Base-by-base conservation (phyloP, 495 filamentous ascomycete genomes). In the Penicillium riverlandense region DNA sequence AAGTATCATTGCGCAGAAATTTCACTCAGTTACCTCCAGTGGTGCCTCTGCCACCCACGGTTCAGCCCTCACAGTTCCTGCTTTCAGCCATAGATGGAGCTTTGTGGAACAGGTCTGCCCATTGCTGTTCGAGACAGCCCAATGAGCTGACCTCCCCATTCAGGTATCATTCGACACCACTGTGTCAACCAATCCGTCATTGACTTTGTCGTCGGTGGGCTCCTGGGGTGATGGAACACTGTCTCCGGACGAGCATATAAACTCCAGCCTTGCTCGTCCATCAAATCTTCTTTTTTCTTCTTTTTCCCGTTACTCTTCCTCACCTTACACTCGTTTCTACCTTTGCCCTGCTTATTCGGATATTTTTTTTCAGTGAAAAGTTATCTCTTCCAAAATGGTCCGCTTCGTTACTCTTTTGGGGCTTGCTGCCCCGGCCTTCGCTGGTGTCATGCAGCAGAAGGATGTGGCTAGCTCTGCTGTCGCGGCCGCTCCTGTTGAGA, bases 361-460 rank as follows among this genome's bases (percentile, higher is more conserved):
- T 22, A n/a, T 22, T 22, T 22, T 4, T 40, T 46, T 53, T 41
- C 54, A 55, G 50, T 44, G 38, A 47, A 59, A 34, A 35, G 48
- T 55, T 45, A 40, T 47, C 54, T 53, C 40, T 53, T 50, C 57
- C 65, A 48, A 66, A 52, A 72, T 72, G 69, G 57, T 70, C 43
- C 62, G 65, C 43, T 57, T 59, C 50, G 32, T 67, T 55, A 61
- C 69, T 48, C 46, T 72, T 41, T 46, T 72, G 57, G 65, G 62
- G 36, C 55, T 72, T 53, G 58, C 65, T 44, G 58, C 54, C 54
- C 66, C 67, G 30, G 65, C 65, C 31, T 54, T 72, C 30, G 69
- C 65, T 43, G 65, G 64, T 56, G 58, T 72, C 32, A 61, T 65
- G 39, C 54, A 67, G 43, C 52, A 46, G 37, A 60, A 54, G 44